phyloP scores from a whole-genome alignment of 352 stramenopile genomes.

The Phytophthora colocasiae region DNA sequence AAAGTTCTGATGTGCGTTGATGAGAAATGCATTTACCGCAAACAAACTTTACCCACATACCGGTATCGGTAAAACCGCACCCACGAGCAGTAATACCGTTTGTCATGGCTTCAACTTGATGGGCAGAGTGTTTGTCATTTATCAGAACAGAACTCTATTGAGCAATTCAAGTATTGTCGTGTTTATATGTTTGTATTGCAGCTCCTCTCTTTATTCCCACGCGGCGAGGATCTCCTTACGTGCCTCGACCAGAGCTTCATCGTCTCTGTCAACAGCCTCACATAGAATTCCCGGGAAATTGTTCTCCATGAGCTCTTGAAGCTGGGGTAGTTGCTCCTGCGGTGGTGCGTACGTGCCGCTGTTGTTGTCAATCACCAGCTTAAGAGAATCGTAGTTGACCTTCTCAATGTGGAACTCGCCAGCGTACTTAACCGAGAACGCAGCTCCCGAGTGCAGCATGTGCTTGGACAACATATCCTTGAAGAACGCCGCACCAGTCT shows the following conservation, averaged over 20 bases:
- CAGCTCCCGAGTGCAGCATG: slow-evolving; percentile 38
- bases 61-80: slow-evolving; percentile 5
- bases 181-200: background rate
- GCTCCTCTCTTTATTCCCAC: slow-evolving; percentile 24
- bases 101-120: slow-evolving; percentile 2
- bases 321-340: slow-evolving; percentile 24
- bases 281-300: slow-evolving; percentile 43
- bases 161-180: slow-evolving; percentile 1
- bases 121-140: no score
- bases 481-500: slow-evolving; percentile 42
- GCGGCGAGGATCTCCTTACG: slow-evolving; percentile 37
- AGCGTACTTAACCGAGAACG: slow-evolving; percentile 39
- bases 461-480: slow-evolving; percentile 48
- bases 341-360: slow-evolving; percentile 43
- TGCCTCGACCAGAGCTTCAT: slow-evolving; percentile 14
- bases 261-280: slow-evolving; percentile 25
- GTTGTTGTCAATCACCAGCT: slow-evolving; percentile 47
- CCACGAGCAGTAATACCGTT: slow-evolving; percentile 15
- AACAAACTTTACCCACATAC: slow-evolving; percentile 18
- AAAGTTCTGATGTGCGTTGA: slow-evolving; percentile 17
- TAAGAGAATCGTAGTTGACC: slow-evolving; percentile 6
- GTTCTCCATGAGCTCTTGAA: slow-evolving; percentile 38
- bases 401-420: slow-evolving; percentile 39
- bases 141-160: background rate
- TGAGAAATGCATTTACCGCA: background rate